Percentiles rank a stretch among this genome's conserved stretches.
Conservation (phyloP, 2,329 filamentous ascomycete genomes). For the Colletotrichum eleusines region DNA sequence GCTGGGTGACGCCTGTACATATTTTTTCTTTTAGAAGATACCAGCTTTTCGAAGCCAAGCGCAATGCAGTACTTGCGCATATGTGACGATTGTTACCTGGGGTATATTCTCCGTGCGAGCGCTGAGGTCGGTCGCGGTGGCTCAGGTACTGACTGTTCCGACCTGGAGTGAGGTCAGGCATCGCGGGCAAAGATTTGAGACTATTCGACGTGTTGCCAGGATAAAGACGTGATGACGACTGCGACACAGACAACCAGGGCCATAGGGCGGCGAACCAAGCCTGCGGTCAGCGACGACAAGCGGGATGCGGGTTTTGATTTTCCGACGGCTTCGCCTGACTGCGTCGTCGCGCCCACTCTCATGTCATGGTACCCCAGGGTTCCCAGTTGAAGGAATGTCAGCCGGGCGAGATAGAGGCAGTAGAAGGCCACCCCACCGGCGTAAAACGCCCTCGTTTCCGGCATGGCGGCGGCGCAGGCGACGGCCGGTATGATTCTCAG, state of each 20-base stretch:
- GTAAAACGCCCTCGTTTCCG: not conserved
- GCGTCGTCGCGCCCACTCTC: not conserved
- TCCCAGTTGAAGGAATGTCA: conserved; percentile 25
- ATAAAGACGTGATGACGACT: not conserved
- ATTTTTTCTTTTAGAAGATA: conserved; percentile 20
- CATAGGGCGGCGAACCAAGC: conserved; percentile 8
- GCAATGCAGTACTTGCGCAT: accelerated
- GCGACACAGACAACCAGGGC: not conserved
- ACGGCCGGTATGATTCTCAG: conserved; percentile 16
- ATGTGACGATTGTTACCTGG: too few species aligned
- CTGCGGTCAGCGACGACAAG: too few species aligned
- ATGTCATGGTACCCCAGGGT: not conserved
- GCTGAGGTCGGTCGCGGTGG: too few species aligned
- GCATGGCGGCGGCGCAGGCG: not conserved
- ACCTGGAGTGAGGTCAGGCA: not conserved
- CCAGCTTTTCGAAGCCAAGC: not conserved
- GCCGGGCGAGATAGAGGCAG: conserved; percentile 2
- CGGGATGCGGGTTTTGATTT: not conserved
- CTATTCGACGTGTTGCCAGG: not conserved
- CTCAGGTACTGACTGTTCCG: not conserved
- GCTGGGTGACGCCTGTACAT: conserved; percentile 7
- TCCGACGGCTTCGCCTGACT: not conserved
- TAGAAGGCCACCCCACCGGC: not conserved
- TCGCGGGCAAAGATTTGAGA: not conserved
- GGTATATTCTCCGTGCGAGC: too few species aligned